A percentile compares a stretch with the other conserved stretches of the same genome.
These are phyloP conservation scores for Dactylella cylindrospora DNA, from an alignment of 2,329 filamentous ascomycete genomes.

Conservation along the genomic window DNA sequence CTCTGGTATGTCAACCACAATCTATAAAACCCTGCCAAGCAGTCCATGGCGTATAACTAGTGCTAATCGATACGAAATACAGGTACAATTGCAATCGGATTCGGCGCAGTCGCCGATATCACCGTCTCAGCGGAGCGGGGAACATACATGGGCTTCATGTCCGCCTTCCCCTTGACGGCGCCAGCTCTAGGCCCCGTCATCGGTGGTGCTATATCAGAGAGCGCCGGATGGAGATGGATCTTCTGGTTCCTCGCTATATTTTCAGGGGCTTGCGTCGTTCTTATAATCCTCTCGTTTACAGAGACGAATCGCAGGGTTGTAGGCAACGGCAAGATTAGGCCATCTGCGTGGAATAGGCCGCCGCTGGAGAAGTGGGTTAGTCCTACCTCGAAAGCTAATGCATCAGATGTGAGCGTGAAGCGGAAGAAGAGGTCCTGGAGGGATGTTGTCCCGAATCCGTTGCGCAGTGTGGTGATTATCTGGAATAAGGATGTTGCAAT, in stretches of 20 bases:
- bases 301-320: constrained; percentile 63
- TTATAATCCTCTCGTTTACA: constrained; percentile 63
- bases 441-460: constrained; percentile 54
- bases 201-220: constrained; percentile 65
- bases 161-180: constrained; percentile 60
- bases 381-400: not conserved
- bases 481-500: constrained; percentile 55
- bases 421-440: constrained; percentile 51
- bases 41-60: not conserved
- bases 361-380: constrained; percentile 20
- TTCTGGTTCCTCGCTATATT: constrained; percentile 69
- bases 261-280: constrained; percentile 51
- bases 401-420: constrained; percentile 58
- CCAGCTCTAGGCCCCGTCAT: constrained; percentile 61
- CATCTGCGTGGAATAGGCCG: constrained; percentile 58
- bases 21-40: too few species aligned
- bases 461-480: constrained; percentile 54
- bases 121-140: constrained; percentile 69
- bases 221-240: constrained; percentile 67
- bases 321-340: constrained; percentile 63
- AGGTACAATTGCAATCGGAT: constrained; percentile 69
- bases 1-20: constrained; percentile 53
- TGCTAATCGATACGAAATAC: not conserved
- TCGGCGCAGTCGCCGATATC: constrained; percentile 72
- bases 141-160: constrained; percentile 70